These are phyloP conservation scores for Argentina anserina DNA, from an alignment of 306 rosid genomes.

Conservation along the genomic window DNA sequence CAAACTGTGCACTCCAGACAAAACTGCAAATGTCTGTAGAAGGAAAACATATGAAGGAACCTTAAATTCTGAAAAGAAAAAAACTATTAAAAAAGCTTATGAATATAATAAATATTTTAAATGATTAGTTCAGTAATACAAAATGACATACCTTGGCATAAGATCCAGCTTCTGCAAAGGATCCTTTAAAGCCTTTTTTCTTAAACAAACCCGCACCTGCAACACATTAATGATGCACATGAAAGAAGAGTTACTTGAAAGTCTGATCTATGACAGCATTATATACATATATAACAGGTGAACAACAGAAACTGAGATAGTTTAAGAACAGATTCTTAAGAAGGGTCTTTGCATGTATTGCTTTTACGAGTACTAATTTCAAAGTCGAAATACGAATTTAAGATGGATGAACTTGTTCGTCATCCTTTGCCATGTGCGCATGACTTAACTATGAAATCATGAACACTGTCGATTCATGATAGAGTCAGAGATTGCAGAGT, in stretches of 20 bases:
- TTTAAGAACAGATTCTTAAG: not conserved
- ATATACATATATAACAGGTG: not conserved
- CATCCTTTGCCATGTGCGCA: not conserved
- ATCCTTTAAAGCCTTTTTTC: slow-evolving; percentile 93
- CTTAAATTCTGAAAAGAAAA: not conserved
- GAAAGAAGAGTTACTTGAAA: not conserved
- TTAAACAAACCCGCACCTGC: slow-evolving; percentile 83
- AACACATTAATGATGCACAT: slow-evolving; percentile 20
- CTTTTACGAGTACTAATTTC: not conserved
- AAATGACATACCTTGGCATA: slow-evolving; percentile 60
- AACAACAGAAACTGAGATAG: not conserved
- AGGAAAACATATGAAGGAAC: slow-evolving; percentile 2
- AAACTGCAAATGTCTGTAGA: slow-evolving; percentile 88
- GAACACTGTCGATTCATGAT: not conserved
- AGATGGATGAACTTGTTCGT: not conserved
- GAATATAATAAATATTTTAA: too few relatives aligned
- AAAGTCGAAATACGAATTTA: not conserved
- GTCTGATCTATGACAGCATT: not conserved
- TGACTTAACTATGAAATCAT: not conserved
- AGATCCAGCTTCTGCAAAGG: slow-evolving; percentile 84
- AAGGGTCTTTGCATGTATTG: not conserved
- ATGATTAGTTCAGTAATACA: too few relatives aligned
- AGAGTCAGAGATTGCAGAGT: not conserved
- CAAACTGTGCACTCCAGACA: slow-evolving; percentile 96
- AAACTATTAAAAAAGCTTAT: not conserved